Percentiles rank a stretch among this genome's conserved stretches.
Conservation (phyloP, 345 rosid genomes). For the Hypericum androsaemum region DNA sequence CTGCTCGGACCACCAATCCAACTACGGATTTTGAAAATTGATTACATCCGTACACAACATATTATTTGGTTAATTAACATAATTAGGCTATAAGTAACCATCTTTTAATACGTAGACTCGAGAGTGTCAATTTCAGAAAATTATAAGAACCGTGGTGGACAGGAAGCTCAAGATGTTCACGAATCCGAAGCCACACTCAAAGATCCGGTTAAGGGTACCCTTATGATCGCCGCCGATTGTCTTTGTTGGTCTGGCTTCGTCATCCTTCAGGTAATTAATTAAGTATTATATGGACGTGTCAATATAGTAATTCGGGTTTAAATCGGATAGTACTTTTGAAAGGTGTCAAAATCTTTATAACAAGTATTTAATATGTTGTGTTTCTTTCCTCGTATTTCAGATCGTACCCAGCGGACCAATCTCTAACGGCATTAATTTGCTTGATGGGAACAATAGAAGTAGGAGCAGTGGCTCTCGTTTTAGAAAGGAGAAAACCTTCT, state of each 20-base stretch:
- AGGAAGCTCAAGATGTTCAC: conserved; percentile 18
- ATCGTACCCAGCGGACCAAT: conserved; percentile 64
- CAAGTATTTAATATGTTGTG: no score
- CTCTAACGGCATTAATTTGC: conserved; percentile 58
- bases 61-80: no score
- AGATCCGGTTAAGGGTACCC: conserved; percentile 51
- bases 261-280: conserved; percentile 44
- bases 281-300: not conserved
- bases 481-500: conserved; percentile 39
- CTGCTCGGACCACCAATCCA: no score
- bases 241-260: conserved; percentile 52
- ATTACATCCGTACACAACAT: no score
- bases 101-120: conserved; percentile 37
- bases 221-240: conserved; percentile 39
- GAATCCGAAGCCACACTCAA: conserved; percentile 14
- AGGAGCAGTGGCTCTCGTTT: conserved; percentile 27
- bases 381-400: conserved; percentile 16
- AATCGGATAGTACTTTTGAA: no score
- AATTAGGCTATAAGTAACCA: not conserved
- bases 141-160: conserved; percentile 78
- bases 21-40: no score
- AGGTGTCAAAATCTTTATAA: no score
- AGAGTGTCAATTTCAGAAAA: conserved; percentile 59
- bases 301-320: no score
- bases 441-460: conserved; percentile 47